These are phyloP conservation scores for Dillenia turbinata DNA, from an alignment of 164 flowering plant genomes.

Conservation along the genomic window DNA sequence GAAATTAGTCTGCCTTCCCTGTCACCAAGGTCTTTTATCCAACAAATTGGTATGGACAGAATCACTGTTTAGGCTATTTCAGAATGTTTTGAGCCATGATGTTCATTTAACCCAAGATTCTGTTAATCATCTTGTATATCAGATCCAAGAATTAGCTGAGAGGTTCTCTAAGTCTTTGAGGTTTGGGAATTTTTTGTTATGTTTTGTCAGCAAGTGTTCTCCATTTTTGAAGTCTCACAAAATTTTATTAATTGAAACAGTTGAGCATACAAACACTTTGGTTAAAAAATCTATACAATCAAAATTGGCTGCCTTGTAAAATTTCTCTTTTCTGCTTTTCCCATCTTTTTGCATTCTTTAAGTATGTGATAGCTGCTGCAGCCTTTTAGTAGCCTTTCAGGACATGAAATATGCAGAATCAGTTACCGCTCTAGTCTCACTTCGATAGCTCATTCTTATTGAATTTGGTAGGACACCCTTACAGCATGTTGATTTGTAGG, in stretches of 20 bases:
- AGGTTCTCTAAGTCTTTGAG: conserved; percentile 59
- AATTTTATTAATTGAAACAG: conserved; percentile 36
- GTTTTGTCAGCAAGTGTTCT: conserved; percentile 56
- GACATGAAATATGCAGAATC: too few species aligned
- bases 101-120: conserved; percentile 52
- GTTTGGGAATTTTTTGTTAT: conserved; percentile 63
- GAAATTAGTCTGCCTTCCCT: conserved; percentile 45
- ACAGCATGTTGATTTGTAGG: too few species aligned
- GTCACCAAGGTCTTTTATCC: conserved; percentile 44
- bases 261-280: conserved; percentile 46
- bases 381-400: too few species aligned
- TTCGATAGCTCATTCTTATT: too few species aligned
- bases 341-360: too few species aligned
- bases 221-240: conserved; percentile 37
- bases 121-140: conserved; percentile 41
- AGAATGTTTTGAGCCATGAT: conserved; percentile 54
- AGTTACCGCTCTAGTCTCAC: too few species aligned
- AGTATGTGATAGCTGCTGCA: too few species aligned
- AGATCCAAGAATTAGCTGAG: conserved; percentile 24
- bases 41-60: conserved; percentile 70
- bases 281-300: conserved; percentile 59
- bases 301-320: conserved; percentile 40
- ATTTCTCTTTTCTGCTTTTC: background rate
- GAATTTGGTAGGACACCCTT: too few species aligned
- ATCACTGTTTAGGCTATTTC: conserved; percentile 51